Base-by-base conservation (phyloP, 1,284 basidiomycete species). In the Cystobasidium sp. region DNA sequence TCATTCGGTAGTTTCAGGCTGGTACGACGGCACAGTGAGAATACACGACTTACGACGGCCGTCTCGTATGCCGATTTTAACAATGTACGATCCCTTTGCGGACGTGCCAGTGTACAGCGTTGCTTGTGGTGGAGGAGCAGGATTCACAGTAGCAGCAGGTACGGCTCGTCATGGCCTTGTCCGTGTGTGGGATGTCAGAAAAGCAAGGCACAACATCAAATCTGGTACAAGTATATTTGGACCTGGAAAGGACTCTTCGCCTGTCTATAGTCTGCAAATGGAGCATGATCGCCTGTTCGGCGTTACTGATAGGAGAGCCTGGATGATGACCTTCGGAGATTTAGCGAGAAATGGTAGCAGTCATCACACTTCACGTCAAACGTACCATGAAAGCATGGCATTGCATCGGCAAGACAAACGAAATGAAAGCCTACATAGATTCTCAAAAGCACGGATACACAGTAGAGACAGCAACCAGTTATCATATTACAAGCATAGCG, bases 231-330 rank as follows among this genome's bases (percentile, higher is more conserved):
- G 70, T 37, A 31, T 73, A 6, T 73, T 73, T 58, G 70, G 62
- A 10, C 70, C 70, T 22, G 70, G 70, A 7, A 65, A 66, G 44
- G 70, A 73, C 22, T 64, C 47, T 14, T 73, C 70, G 20, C 70
- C 70, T 9, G 70, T 73, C 14, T 73, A 73, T 31, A 44, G 52
- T 22, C 37, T 73, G n/a, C 22, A 43, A 10, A 73, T 73, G 70
- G 70, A 73, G 37, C 63, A 73, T 39, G 70, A 73, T 22, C 62
- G 70, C 37, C 31, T 73, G 18, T 73, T 73, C 43, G 70, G 56
- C 8, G 70, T 56, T 4, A 73, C 70, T 20, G 70, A 73, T 62
- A 37, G 62, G 10, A 46, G 70, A 12, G 52, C 63, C 9, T 73
- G 52, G 51, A 73, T 73, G 70, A 49, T 73, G 14, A 24, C 43